phyloP scores from a whole-genome alignment of 2,329 filamentous ascomycete genomes.

The Monosporascus sp. region DNA sequence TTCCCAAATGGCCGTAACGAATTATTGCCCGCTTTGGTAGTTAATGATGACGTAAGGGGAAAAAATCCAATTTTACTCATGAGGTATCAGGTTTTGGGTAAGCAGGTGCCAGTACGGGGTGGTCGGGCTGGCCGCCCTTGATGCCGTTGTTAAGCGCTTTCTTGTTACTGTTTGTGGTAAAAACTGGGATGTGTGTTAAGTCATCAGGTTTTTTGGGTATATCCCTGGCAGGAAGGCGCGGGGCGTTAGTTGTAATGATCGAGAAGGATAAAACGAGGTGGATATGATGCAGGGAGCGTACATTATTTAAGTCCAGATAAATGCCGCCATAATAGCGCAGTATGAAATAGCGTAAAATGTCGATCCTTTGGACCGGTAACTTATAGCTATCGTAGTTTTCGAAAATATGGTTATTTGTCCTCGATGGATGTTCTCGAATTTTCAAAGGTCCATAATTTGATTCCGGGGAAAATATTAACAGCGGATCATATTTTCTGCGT shows the following conservation, averaged over 20 bases:
- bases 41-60: conserved; percentile 72
- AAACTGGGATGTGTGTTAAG: conserved; percentile 61
- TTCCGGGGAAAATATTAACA: neutral
- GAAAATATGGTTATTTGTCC: conserved; percentile 68
- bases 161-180: conserved; percentile 47
- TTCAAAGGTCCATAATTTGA: conserved; percentile 67
- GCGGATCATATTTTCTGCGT: no score
- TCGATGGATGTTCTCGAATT: conserved; percentile 66
- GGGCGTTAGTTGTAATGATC: neutral
- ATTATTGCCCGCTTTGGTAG: conserved; percentile 66
- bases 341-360: conserved; percentile 75
- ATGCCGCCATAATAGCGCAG: conserved; percentile 73
- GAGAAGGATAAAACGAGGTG: neutral
- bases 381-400: conserved; percentile 68
- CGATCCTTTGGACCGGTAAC: conserved; percentile 72
- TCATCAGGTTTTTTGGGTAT: conserved; percentile 62
- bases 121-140: conserved; percentile 61
- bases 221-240: conserved; percentile 44
- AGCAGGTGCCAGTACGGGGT: conserved; percentile 66
- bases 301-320: conserved; percentile 69
- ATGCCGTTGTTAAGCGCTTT: conserved; percentile 53
- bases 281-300: neutral
- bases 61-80: conserved; percentile 64
- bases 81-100: conserved; percentile 57
- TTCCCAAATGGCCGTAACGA: conserved; percentile 66